These are phyloP conservation scores for Hanseniaspora taiwanica DNA, from an alignment of 805 yeast species.

Conservation along the genomic window DNA sequence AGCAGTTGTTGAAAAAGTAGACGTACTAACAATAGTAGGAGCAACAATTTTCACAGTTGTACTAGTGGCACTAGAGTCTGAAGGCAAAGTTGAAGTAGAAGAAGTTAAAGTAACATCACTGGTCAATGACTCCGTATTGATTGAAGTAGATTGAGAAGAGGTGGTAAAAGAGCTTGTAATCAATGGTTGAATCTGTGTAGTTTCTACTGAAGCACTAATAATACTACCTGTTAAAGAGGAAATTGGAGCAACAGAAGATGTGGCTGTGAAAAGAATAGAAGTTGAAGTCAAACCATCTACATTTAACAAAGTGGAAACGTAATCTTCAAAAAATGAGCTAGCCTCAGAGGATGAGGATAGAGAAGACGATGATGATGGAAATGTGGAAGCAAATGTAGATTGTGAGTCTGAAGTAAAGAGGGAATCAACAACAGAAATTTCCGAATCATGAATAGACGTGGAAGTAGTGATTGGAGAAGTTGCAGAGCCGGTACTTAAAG, in stretches of 20 bases:
- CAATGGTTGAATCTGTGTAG: slow-evolving; percentile 20
- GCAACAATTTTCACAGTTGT: slow-evolving; percentile 3
- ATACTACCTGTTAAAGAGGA: slow-evolving; percentile 17
- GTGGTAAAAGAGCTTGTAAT: slow-evolving; percentile 18
- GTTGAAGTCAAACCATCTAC: slow-evolving; percentile 12
- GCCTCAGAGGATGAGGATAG: no score
- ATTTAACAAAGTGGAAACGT: slow-evolving; percentile 8
- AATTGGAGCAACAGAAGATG: slow-evolving; percentile 7
- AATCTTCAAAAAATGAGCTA: no score
- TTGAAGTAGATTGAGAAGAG: slow-evolving; percentile 17
- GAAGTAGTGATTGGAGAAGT: background rate
- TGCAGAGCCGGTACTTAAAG: background rate
- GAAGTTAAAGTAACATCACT: slow-evolving; percentile 9
- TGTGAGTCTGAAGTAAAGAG: no score
- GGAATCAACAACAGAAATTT: no score
- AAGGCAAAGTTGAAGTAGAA: slow-evolving; percentile 7
- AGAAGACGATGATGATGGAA: no score
- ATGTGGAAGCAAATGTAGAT: no score
- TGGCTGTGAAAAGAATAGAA: slow-evolving; percentile 8
- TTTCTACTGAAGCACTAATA: slow-evolving; percentile 19
- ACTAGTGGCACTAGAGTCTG: slow-evolving; percentile 2
- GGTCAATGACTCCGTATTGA: slow-evolving; percentile 22
- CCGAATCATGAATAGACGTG: no score
- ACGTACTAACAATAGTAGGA: slow-evolving; percentile 5
- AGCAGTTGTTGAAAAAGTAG: slow-evolving; percentile 1